Evolutionary conservation across 2,329 filamentous ascomycete genomes (phyloP), one percentile per base, ranked within the genome.

Genomic region (Harringtonia aguacate): DNA sequence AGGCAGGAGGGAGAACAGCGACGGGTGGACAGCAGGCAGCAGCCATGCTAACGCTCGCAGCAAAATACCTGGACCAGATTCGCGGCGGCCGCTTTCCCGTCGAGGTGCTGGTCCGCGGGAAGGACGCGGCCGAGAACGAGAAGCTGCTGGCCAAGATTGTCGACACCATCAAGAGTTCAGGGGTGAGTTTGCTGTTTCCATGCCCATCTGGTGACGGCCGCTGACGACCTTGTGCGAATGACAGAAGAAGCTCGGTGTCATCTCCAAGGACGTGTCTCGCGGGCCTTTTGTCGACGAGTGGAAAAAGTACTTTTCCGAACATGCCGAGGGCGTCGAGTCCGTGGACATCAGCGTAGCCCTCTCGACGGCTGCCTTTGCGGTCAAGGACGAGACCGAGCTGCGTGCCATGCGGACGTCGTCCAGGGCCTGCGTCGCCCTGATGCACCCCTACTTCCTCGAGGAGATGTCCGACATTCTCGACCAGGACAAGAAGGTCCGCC

Each of bases 391-490:
- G 62, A 84, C 82, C 56, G 92, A 98, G 65, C 72, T 98, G 53
- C 86, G 90, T 52, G 83, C 86, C 12, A 95, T 98, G 75, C 82
- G 94, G 58, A 94, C 90, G 53, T 88, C 90, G 5, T 92, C 92
- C 44, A 85, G 92, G 59, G 90, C 92, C 38, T 95, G 89, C 54
- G 90, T 94, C 52, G 89, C 88, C 46, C 71, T 97, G 48, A 94
- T 97, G 81, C 87, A 87, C 41, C 87, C 90, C 47, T 98, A 92
- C 64, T 97, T 97, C 61, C 81, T 98, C 52, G 92, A 98, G 59
- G 89, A 95, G 61, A 97, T 98, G 89, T 95, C 90, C 41, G 84
- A 85, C 54, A 84, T 97, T 42, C 78, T 98, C 48, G 92, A 98
- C 58, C 84, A 89, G 53, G 94, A 97, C 63, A 95, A 95, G 71